Conservation (phyloP, 768 basidiomycete species). For the Trametes elegans region DNA sequence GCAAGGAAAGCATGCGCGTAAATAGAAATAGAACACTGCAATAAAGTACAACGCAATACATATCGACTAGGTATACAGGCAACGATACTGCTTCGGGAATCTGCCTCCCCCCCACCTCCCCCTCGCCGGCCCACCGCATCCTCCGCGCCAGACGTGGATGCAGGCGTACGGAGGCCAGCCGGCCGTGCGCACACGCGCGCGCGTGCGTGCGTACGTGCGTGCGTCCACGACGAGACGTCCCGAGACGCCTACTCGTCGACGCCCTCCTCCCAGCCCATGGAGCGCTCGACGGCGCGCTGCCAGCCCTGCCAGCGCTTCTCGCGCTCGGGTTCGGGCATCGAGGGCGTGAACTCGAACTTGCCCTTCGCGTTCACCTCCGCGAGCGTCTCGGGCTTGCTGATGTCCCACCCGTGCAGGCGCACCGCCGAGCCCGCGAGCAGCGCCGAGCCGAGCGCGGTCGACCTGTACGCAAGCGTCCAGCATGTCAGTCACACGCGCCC, state of each 20-base stretch:
- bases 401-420: conserved; percentile 88
- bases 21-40: background rate
- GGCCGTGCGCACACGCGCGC: no score
- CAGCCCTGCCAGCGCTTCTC: conserved; percentile 73
- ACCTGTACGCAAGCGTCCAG: conserved; percentile 43
- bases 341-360: conserved; percentile 65
- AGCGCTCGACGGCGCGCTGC: conserved; percentile 86
- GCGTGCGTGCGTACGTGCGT: no score
- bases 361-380: conserved; percentile 85
- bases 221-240: background rate
- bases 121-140: background rate
- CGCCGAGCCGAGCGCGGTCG: conserved; percentile 94
- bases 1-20: background rate
- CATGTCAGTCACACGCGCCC: background rate
- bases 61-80: conserved; percentile 4
- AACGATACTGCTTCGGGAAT: background rate
- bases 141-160: no score
- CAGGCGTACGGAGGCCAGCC: no score
- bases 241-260: conserved; percentile 14
- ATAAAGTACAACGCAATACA: background rate
- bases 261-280: conserved; percentile 72
- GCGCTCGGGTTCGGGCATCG: conserved; percentile 49
- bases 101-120: background rate
- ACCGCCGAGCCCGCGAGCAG: conserved; percentile 90
- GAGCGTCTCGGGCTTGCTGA: conserved; percentile 79